These are phyloP conservation scores for Penicillium brasilianum DNA, from an alignment of 2,329 filamentous ascomycete species.

Conservation along the genomic window DNA sequence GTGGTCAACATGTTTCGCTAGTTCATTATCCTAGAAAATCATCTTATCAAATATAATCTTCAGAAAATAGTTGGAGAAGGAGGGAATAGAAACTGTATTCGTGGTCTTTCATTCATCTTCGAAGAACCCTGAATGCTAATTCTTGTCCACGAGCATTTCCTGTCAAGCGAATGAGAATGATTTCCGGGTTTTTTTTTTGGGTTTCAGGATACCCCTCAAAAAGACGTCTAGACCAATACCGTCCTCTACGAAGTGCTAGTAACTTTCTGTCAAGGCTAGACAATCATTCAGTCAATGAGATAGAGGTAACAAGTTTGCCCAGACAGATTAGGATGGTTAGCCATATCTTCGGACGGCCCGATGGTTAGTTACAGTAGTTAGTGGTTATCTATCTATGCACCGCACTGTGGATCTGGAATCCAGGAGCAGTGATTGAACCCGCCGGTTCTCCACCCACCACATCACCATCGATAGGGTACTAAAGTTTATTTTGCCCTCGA, in stretches of 20 bases:
- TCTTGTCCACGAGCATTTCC: neutral
- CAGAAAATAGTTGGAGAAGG: neutral
- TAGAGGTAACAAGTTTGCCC: neutral
- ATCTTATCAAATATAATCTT: neutral
- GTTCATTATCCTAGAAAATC: neutral
- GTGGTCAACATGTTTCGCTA: neutral
- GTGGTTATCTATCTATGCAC: slow-evolving; percentile 39
- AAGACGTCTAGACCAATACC: neutral
- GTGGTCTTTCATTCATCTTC: neutral
- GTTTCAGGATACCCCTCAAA: neutral
- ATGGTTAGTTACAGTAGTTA: too few relatives aligned
- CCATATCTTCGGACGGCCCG: neutral
- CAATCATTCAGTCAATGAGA: neutral
- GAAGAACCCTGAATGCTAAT: neutral
- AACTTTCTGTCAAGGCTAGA: neutral
- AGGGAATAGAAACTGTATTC: neutral
- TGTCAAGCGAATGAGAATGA: neutral
- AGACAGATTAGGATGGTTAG: neutral
- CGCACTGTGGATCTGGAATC: slow-evolving; percentile 54
- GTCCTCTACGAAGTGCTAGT: neutral
- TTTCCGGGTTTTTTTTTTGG: neutral
- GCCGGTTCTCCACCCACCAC: slow-evolving; percentile 49
- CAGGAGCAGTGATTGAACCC: slow-evolving; percentile 49
- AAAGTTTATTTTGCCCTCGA: neutral
- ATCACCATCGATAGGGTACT: slow-evolving; percentile 42